A percentile compares a stretch with the other conserved stretches of the same genome.
These are phyloP conservation scores for Kingdonia uniflora DNA, from an alignment of 164 flowering plant species.

Conservation along the genomic window DNA sequence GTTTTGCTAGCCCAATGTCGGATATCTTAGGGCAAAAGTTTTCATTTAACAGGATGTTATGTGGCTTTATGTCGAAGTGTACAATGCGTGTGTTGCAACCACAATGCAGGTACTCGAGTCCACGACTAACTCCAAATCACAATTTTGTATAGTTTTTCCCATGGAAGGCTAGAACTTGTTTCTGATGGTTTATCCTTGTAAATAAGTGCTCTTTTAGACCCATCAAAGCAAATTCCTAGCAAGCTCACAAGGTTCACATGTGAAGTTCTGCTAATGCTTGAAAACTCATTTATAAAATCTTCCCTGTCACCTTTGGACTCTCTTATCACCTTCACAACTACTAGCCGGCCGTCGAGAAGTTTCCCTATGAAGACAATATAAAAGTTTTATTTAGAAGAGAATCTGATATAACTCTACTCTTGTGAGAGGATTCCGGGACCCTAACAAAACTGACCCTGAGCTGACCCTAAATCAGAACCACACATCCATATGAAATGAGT, in stretches of 20 bases:
- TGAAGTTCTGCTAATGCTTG: background rate
- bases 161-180: background rate
- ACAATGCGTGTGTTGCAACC: slow-evolving; percentile 6
- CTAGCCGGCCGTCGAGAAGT: background rate
- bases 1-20: slow-evolving; percentile 7
- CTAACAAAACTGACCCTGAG: no score
- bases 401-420: no score
- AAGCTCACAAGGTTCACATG: background rate
- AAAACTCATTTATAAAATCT: slow-evolving; percentile 8
- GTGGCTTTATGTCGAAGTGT: slow-evolving; percentile 9
- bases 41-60: background rate
- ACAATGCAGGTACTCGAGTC: slow-evolving; percentile 4
- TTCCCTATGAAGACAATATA: slow-evolving; percentile 7
- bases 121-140: slow-evolving; percentile 1
- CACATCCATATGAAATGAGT: no score
- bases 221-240: slow-evolving; percentile 3
- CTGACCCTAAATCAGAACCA: no score
- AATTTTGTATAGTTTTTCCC: slow-evolving; percentile 1
- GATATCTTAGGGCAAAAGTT: background rate
- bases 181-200: background rate
- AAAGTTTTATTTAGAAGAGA: no score
- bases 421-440: no score
- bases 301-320: background rate
- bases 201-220: background rate
- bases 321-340: slow-evolving; percentile 1